Percentiles rank a stretch among this genome's conserved stretches.
Evolutionary conservation across 2,329 filamentous ascomycete species (phyloP).

Genomic region (Diaporthe sp.): DNA sequence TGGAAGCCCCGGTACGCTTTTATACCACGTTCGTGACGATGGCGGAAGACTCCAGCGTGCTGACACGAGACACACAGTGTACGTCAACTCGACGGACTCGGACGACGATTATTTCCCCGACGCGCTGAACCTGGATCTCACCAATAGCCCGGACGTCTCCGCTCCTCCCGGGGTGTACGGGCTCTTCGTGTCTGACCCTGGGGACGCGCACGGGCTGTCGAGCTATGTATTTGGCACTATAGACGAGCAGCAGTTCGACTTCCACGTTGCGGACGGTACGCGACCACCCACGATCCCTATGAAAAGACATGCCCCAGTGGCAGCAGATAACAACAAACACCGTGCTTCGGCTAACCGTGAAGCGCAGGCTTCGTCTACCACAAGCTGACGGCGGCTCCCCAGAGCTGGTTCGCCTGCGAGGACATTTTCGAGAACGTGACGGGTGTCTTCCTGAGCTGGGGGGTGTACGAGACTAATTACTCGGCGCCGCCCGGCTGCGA

Average conservation of each 20-base stretch:
- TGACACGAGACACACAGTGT: slow-evolving; percentile 26
- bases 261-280: slow-evolving; percentile 14
- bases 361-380: slow-evolving; percentile 16
- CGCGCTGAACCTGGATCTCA: slow-evolving; percentile 34
- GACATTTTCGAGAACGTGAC: background rate
- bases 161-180: slow-evolving; percentile 23
- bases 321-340: too few relatives aligned
- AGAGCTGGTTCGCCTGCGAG: slow-evolving; percentile 37
- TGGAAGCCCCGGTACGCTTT: slow-evolving; percentile 12
- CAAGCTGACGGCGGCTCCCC: slow-evolving; percentile 21
- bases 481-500: slow-evolving; percentile 17
- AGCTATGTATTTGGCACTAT: background rate
- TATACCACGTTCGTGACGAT: too few relatives aligned
- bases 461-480: background rate
- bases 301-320: too few relatives aligned
- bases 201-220: slow-evolving; percentile 18
- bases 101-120: background rate
- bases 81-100: slow-evolving; percentile 13
- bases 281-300: background rate
- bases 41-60: background rate
- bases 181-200: slow-evolving; percentile 9
- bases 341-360: background rate
- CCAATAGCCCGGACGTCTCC: background rate
- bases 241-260: slow-evolving; percentile 33
- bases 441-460: slow-evolving; percentile 36